Percentiles rank a stretch among this genome's conserved stretches.
These are phyloP conservation scores for Cynanchum wilfordii DNA, from an alignment of 257 asterid species.

Conservation along the genomic window DNA sequence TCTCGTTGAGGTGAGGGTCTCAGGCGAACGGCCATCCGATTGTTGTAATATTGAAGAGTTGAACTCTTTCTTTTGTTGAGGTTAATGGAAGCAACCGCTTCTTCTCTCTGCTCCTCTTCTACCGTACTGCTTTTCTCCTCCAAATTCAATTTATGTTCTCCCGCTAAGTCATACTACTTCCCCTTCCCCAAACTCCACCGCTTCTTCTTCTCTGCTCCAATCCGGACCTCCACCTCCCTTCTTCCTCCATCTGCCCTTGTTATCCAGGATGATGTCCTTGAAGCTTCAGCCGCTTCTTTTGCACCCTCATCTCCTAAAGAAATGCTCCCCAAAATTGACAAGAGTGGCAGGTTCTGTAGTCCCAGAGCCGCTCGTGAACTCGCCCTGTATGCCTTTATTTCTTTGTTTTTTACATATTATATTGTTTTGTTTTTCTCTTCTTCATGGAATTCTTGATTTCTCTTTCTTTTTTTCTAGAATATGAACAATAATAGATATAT, in stretches of 20 bases:
- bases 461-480: too few species aligned
- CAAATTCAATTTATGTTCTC: background rate
- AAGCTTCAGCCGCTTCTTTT: conserved; percentile 9
- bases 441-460: background rate
- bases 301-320: conserved; percentile 19
- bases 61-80: background rate
- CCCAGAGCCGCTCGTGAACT: conserved; percentile 95
- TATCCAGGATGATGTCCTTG: conserved; percentile 19
- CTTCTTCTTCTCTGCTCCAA: background rate
- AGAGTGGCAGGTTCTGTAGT: conserved; percentile 80
- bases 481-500: background rate
- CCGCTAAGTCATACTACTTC: background rate
- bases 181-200: conserved; percentile 1
- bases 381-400: conserved; percentile 42
- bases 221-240: background rate
- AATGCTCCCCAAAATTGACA: conserved; percentile 68
- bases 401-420: background rate
- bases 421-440: background rate
- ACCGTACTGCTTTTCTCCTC: background rate
- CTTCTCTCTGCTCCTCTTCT: conserved; percentile 8
- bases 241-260: conserved; percentile 18
- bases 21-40: background rate
- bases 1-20: background rate
- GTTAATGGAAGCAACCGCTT: conserved; percentile 17
- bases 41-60: background rate